Percentiles rank a stretch among this genome's conserved stretches.
Evolutionary conservation across 768 basidiomycete genomes (phyloP).

Genomic region (Amanita subjunquillea): DNA sequence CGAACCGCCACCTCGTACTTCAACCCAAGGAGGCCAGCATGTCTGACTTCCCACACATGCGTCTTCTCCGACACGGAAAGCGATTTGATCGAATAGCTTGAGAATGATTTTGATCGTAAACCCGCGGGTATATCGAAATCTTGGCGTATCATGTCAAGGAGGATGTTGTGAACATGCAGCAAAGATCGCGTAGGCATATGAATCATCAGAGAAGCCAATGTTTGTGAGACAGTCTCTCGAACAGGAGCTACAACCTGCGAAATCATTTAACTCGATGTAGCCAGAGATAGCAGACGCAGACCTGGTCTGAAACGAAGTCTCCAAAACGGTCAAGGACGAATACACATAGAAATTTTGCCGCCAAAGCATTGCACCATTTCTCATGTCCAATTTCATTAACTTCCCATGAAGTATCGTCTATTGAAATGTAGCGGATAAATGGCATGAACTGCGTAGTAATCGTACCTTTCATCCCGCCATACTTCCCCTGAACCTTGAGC

Average conservation of each 20-base stretch:
- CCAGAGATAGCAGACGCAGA: constrained; percentile 8
- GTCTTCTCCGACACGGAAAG: constrained; percentile 27
- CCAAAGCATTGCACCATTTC: constrained; percentile 84
- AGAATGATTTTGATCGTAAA: background rate
- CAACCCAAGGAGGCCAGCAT: constrained; percentile 94
- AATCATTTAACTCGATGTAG: background rate
- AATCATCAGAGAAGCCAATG: constrained; percentile 78
- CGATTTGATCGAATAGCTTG: constrained; percentile 11
- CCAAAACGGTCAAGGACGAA: constrained; percentile 97
- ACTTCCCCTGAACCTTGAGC: constrained; percentile 72
- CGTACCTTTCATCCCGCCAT: constrained; percentile 73
- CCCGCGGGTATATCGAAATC: constrained; percentile 44
- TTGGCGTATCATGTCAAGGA: constrained; percentile 92
- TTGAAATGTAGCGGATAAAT: constrained; percentile 1
- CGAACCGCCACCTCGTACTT: constrained; percentile 98
- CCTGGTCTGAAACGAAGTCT: constrained; percentile 93
- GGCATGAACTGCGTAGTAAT: background rate
- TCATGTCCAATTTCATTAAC: constrained; percentile 67
- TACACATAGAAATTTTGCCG: constrained; percentile 77
- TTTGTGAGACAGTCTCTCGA: constrained; percentile 91
- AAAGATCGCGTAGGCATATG: constrained; percentile 82
- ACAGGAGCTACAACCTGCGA: constrained; percentile 84
- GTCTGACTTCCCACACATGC: constrained; percentile 94
- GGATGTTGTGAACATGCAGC: constrained; percentile 67
- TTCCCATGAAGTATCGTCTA: constrained; percentile 39